Evolutionary conservation across 495 filamentous ascomycete species (phyloP).

Genomic region (Parathielavia appendiculata): DNA sequence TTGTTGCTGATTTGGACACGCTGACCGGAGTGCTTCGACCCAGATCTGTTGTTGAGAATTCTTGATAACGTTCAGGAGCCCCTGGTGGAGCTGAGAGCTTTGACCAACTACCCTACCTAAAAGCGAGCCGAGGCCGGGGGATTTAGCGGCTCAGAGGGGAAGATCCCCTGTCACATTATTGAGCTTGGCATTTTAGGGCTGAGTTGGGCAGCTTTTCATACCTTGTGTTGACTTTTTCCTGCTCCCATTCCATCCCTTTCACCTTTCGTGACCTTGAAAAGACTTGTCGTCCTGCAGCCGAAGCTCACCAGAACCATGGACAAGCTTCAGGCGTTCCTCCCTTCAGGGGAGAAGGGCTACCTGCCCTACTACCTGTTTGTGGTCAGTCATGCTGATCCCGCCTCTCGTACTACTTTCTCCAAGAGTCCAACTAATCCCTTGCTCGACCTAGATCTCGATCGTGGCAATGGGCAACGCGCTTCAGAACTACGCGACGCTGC

Average conservation of each 20-base stretch:
- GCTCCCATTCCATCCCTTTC: background rate
- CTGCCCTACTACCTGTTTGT: conserved; percentile 46
- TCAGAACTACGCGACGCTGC: conserved; percentile 70
- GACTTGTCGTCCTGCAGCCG: background rate
- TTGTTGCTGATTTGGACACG: no score
- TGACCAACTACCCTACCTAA: no score
- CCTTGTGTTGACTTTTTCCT: no score
- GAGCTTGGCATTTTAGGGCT: conserved; percentile 4
- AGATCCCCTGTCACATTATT: no score
- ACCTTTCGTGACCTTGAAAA: background rate
- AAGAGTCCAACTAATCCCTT: background rate
- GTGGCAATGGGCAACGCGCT: conserved; percentile 74
- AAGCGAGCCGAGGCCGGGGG: no score
- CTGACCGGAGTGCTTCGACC: no score
- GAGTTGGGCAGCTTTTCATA: no score
- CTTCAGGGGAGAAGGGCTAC: conserved; percentile 40
- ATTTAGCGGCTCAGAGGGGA: no score
- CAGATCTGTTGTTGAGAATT: no score
- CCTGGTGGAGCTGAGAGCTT: no score
- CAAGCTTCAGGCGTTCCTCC: conserved; percentile 34
- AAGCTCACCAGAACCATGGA: conserved; percentile 30
- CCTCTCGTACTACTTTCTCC: background rate
- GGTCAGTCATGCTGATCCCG: conserved; percentile 31
- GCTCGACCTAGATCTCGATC: conserved; percentile 55
- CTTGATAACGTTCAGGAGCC: no score